Conservation (phyloP, 139 green algal species). For the Zygnema cylindricum region DNA sequence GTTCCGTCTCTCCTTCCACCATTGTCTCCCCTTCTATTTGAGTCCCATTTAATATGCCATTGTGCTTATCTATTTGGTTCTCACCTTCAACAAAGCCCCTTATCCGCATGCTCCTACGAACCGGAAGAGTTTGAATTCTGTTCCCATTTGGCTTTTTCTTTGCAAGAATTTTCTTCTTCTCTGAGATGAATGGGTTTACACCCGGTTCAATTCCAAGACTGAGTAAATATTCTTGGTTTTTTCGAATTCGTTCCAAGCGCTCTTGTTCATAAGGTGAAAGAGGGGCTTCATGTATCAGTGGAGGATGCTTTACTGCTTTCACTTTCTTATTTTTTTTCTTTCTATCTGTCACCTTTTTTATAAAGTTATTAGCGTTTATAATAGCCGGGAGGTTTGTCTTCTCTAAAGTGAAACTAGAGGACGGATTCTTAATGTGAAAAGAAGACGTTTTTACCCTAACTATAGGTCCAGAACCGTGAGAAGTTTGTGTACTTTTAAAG, state of each 20-base stretch:
- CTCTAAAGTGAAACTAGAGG: too few species aligned
- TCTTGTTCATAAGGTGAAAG: not conserved
- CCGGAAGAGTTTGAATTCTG: not conserved
- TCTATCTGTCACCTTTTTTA: too few species aligned
- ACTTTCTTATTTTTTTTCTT: not conserved
- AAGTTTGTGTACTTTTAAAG: too few species aligned
- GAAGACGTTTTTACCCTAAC: too few species aligned
- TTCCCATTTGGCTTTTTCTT: not conserved
- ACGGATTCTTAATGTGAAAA: too few species aligned
- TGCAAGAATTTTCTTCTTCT: not conserved
- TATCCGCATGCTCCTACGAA: not conserved
- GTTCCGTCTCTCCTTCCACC: not conserved
- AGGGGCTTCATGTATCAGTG: not conserved
- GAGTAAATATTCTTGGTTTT: not conserved
- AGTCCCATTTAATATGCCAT: too few species aligned
- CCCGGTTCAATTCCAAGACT: not conserved
- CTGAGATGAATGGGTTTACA: not conserved
- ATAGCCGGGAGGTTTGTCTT: too few species aligned
- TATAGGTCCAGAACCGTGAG: too few species aligned
- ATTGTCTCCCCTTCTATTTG: not conserved
- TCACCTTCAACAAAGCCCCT: not conserved
- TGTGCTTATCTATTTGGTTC: too few species aligned
- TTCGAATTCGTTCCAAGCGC: not conserved
- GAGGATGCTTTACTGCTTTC: not conserved
- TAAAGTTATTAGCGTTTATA: too few species aligned